Base-by-base conservation (phyloP, 305 asterid genomes). In the Solanum hybrid region DNA sequence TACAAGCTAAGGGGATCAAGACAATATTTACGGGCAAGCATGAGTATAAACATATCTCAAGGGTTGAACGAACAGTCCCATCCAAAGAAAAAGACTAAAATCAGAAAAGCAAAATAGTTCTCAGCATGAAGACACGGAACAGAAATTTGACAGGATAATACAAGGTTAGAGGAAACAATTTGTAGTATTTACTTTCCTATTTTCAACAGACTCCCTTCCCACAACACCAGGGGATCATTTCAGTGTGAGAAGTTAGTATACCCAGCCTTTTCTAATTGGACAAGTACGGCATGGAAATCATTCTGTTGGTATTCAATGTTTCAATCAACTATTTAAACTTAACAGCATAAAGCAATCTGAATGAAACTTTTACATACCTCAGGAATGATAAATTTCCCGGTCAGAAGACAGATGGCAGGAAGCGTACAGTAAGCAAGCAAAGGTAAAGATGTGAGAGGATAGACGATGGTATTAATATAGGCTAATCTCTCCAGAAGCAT, bases 341-440 rank as follows among this genome's bases (percentile, higher is more conserved):
- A 5, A 57, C 41, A 5, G 45, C 88, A 85, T 22, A 85, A 57
- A 85, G 88, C 45, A 85, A 57, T 20, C 76, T 57, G 77, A 57
- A 57, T 57, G 88, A 73, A 57, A 57, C 77, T 51, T 57, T 85
- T 10, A 31, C 88, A 57, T 85, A 94, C 97, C 95, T 93, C 94
- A 6, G 97, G 97, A 90, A 95, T 94, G 93, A 95, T 95, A 29
- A 95, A 95, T 87, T 94, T 95, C 89, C 94, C 94, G 1, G 97
- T 95, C 79, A 95, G 97, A 83, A 95, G 96, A 90, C 97, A 95
- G 89, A 95, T 90, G 89, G 97, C 96, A 61, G 97, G 97, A 73
- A 95, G 97, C 10, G 92, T 87, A 65, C 97, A 95, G 90, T 95
- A 95, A 34, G 95, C 95, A 68, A 95, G 81, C 91, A 95, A 91